phyloP scores from a whole-genome alignment of 805 yeast species.

The Starmerella apicola region DNA sequence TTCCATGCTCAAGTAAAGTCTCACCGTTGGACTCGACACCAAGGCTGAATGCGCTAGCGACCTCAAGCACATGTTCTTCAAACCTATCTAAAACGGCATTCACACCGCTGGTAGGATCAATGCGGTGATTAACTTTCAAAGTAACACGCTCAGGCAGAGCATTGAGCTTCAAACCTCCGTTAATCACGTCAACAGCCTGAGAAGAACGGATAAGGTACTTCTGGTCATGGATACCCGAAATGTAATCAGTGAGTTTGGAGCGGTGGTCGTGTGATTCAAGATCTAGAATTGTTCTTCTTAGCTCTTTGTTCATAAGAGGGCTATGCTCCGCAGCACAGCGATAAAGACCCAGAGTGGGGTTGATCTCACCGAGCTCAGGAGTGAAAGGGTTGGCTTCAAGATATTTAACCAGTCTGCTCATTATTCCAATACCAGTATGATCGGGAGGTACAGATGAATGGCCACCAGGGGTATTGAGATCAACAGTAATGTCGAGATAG shows the following conservation, averaged over 20 bases:
- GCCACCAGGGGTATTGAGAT: slow-evolving; percentile 57
- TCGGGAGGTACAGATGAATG: slow-evolving; percentile 72
- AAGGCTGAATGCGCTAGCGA: slow-evolving; percentile 38
- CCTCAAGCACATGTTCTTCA: slow-evolving; percentile 27
- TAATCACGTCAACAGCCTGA: slow-evolving; percentile 53
- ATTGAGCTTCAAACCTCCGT: slow-evolving; percentile 65
- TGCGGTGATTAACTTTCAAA: slow-evolving; percentile 50
- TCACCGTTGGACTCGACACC: slow-evolving; percentile 34
- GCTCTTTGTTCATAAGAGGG: slow-evolving; percentile 11
- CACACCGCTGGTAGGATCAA: slow-evolving; percentile 44
- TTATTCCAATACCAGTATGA: slow-evolving; percentile 69
- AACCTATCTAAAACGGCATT: slow-evolving; percentile 30
- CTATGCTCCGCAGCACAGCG: slow-evolving; percentile 47
- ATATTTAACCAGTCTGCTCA: slow-evolving; percentile 43
- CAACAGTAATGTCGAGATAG: slow-evolving; percentile 37
- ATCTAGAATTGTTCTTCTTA: slow-evolving; percentile 15
- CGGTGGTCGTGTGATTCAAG: slow-evolving; percentile 15
- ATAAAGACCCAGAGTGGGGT: slow-evolving; percentile 47
- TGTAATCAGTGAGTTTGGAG: slow-evolving; percentile 6
- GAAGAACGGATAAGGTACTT: slow-evolving; percentile 44
- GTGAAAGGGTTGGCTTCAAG: slow-evolving; percentile 49
- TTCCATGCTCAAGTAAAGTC: slow-evolving; percentile 22
- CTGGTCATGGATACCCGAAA: slow-evolving; percentile 14
- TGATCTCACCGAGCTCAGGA: slow-evolving; percentile 38
- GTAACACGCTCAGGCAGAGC: slow-evolving; percentile 58